A percentile compares a stretch with the other conserved stretches of the same genome.
phyloP scores from a whole-genome alignment of 2,329 filamentous ascomycete genomes.

The Epichloe gansuensis region DNA sequence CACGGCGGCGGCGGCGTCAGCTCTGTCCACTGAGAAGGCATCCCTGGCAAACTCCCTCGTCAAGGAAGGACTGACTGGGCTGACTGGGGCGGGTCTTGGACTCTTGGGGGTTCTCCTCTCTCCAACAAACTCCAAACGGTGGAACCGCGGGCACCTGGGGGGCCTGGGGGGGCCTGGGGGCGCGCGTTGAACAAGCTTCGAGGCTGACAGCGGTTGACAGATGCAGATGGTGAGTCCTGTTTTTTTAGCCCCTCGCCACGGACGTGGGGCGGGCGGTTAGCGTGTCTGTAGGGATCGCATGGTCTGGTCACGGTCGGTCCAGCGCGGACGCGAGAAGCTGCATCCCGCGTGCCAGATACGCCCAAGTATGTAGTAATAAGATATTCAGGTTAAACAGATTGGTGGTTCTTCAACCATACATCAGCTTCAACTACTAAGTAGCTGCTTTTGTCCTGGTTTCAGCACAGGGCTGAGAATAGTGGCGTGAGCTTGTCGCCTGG shows the following conservation, averaged over 20 bases:
- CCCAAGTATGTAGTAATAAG: background rate
- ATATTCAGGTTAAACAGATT: too few species aligned
- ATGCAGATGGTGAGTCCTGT: conserved; percentile 1
- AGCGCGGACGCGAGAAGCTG: conserved; percentile 8
- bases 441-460: background rate
- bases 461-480: background rate
- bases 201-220: background rate
- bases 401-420: background rate
- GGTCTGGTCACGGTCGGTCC: background rate
- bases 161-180: background rate
- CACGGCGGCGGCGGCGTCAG: conserved; percentile 7
- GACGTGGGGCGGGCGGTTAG: conserved; percentile 5
- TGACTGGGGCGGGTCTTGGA: background rate
- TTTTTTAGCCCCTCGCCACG: conserved; percentile 4
- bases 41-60: conserved; percentile 7
- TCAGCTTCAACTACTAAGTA: background rate
- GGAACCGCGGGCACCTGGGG: conserved; percentile 4
- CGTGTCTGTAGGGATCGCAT: conserved; percentile 9
- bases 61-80: conserved; percentile 1
- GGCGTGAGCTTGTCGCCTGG: background rate
- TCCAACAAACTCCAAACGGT: background rate
- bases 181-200: background rate
- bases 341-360: background rate
- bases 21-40: conserved; percentile 7
- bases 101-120: background rate